A percentile compares a stretch with the other conserved stretches of the same genome.
Conservation (phyloP, 441 rosid genomes). For the Pelargonium myrrhifolium region DNA sequence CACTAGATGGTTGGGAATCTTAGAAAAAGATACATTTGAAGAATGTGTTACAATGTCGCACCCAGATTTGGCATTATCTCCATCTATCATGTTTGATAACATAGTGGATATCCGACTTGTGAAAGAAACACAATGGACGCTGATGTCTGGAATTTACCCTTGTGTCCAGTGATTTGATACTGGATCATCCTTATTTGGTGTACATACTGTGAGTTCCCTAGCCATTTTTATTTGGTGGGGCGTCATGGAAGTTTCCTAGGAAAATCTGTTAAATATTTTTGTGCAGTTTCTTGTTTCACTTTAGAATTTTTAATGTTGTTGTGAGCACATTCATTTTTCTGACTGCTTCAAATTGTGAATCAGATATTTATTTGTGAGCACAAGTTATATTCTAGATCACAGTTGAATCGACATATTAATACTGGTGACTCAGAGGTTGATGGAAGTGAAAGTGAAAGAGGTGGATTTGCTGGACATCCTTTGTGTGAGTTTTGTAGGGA, state of each 20-base stretch:
- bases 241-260: slow-evolving; percentile 1
- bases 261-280: background rate
- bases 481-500: slow-evolving; percentile 32
- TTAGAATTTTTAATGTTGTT: background rate
- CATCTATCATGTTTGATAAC: slow-evolving; percentile 1
- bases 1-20: background rate
- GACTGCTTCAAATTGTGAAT: slow-evolving; percentile 19
- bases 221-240: background rate
- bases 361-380: slow-evolving; percentile 38
- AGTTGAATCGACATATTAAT: slow-evolving; percentile 29
- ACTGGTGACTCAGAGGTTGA: slow-evolving; percentile 34
- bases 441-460: slow-evolving; percentile 34
- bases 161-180: background rate
- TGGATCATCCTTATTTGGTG: slow-evolving; percentile 1
- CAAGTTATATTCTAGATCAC: slow-evolving; percentile 30
- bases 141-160: slow-evolving; percentile 5
- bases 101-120: slow-evolving; percentile 1
- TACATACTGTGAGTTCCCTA: background rate
- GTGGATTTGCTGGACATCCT: slow-evolving; percentile 40
- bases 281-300: background rate
- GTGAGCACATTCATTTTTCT: background rate
- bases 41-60: background rate
- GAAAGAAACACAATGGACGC: background rate
- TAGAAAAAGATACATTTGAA: background rate
- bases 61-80: background rate